Base-by-base conservation (phyloP, 805 yeast species). In the Deakozyma indianensis region DNA sequence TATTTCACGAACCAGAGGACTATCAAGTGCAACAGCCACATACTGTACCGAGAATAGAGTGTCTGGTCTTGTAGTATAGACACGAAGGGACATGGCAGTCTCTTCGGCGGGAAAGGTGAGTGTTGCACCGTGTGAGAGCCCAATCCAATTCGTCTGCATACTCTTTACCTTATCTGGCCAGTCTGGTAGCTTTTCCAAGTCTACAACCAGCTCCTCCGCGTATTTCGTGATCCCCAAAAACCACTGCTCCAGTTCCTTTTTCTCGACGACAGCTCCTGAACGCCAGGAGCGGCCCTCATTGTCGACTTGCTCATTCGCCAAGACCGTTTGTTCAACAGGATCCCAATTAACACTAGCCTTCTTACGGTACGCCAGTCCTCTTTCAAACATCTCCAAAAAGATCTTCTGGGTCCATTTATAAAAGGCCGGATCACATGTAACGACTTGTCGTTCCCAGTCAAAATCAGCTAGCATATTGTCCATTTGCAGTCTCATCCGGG, bases 241-340 rank as follows among this genome's bases (percentile, higher is more conserved):
- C 98, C 98, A 92, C 60, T 92, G 98, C 50, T 79, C 83, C 41
- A 92, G 67, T 44, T 75, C 64, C 49, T 70, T 72, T 62, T 85
- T 86, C 60, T 92, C 96, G 0, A 90, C 98, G 15, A 79, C 48
- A 0, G 97, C 98, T 3, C 98, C 98, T 2, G 96, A 86, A 61
- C 98, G 74, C 98, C 98, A 92, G 0, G 96, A 86, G 46, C 78
- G 69, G 0, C 98, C 98, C 41, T 84, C 74, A 1, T 80, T 61
- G 60, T 92, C 98, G 2, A 92, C 96, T 62, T 92, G 98, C 63
- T 92, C 98, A 59, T 83, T 92, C 2, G 98, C 98, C 48, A 92
- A 68, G 1, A 92, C 98, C 0, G 98, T 92, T 51, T 81, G 75
- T 56, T 92, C 98, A 0, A 92, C 75, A 0, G 98, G 98, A 62